Percentiles rank a stretch among this genome's conserved stretches.
Conservation (phyloP, 305 asterid genomes). For the Euphrasia arctica region DNA sequence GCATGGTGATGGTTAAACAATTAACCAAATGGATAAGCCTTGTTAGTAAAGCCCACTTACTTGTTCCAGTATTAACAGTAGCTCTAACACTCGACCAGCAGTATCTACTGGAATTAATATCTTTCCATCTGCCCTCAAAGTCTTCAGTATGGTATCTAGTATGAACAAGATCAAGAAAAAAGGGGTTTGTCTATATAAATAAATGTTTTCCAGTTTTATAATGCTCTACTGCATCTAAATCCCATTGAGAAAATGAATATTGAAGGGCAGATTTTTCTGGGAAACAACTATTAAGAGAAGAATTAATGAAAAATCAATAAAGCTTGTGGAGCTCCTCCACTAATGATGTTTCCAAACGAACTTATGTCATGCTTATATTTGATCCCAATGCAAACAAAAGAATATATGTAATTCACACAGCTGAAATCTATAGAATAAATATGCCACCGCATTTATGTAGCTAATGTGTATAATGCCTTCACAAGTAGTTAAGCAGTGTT, state of each 20-base stretch:
- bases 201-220: constrained; percentile 7
- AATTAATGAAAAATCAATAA: not conserved
- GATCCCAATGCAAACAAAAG: not conserved
- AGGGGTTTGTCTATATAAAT: constrained; percentile 3
- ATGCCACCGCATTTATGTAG: constrained; percentile 15
- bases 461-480: constrained; percentile 17
- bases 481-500: constrained; percentile 9
- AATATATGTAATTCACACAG: constrained; percentile 15
- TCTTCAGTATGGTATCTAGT: constrained; percentile 67
- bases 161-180: constrained; percentile 25
- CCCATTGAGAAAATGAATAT: constrained; percentile 9
- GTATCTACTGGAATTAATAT: constrained; percentile 89
- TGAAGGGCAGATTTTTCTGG: not conserved
- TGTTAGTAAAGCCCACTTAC: constrained; percentile 35
- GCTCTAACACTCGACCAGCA: constrained; percentile 97
- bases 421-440: constrained; percentile 17
- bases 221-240: constrained; percentile 13
- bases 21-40: constrained; percentile 22
- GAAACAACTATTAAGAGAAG: not conserved
- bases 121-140: constrained; percentile 75
- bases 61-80: constrained; percentile 83
- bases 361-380: too few relatives aligned
- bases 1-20: constrained; percentile 23
- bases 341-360: not conserved
- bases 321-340: not conserved